Percentiles rank a stretch among this genome's conserved stretches.
These are phyloP conservation scores for Globisporangium radiosum DNA, from an alignment of 352 stramenopile genomes.

Conservation along the genomic window DNA sequence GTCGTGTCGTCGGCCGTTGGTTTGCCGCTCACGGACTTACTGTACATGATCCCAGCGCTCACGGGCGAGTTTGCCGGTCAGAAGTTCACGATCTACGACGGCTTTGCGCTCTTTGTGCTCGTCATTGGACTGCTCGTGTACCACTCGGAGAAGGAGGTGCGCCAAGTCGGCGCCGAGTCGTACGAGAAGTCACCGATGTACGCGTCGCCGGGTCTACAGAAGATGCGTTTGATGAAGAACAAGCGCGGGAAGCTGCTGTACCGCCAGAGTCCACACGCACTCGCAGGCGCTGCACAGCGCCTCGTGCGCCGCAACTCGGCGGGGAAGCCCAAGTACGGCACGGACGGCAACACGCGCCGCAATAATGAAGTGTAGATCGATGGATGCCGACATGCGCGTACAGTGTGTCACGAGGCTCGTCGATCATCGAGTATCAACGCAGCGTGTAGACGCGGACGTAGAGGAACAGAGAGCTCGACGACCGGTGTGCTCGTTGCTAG, in stretches of 20 bases:
- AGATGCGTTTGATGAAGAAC: conserved; percentile 80
- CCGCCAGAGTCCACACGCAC: conserved; percentile 60
- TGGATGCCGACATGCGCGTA: background rate
- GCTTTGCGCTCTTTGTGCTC: conserved; percentile 81
- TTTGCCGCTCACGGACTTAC: conserved; percentile 67
- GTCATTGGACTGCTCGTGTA: conserved; percentile 84
- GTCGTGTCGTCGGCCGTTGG: conserved; percentile 69
- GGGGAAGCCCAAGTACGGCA: conserved; percentile 45
- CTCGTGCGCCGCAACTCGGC: conserved; percentile 35
- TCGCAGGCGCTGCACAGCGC: conserved; percentile 48
- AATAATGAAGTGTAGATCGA: background rate
- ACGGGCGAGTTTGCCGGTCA: conserved; percentile 61
- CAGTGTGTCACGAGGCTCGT: background rate
- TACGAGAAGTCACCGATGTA: conserved; percentile 86
- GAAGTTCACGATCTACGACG: conserved; percentile 83
- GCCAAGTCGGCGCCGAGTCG: conserved; percentile 44
- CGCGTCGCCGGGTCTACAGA: conserved; percentile 75
- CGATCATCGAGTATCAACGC: background rate
- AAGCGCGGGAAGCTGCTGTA: conserved; percentile 75
- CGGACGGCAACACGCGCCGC: conserved; percentile 15
- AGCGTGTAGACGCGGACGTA: background rate
- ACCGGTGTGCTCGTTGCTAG: no score
- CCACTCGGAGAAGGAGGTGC: conserved; percentile 84
- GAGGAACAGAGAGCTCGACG: no score
- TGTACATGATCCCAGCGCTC: conserved; percentile 80